Evolutionary conservation across 495 filamentous ascomycete genomes (phyloP).

Genomic region (Penicillium ucsense): DNA sequence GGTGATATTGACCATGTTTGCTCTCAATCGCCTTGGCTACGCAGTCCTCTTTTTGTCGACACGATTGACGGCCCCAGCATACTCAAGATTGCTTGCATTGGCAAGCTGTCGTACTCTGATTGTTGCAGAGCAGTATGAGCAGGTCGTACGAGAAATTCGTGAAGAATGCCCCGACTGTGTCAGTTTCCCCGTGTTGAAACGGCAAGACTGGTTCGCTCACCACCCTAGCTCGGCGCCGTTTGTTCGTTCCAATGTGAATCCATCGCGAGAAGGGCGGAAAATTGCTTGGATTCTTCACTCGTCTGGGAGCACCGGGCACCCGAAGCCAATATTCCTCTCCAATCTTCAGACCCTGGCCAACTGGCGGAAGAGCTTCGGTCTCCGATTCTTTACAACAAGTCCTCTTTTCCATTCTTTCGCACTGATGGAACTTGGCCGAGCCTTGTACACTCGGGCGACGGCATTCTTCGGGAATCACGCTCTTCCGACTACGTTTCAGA

Average conservation of each 20-base stretch:
- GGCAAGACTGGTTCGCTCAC: constrained; percentile 14
- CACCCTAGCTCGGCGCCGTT: constrained; percentile 6
- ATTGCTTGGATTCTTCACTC: constrained; percentile 45
- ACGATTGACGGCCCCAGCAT: constrained; percentile 41
- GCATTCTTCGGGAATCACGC: constrained; percentile 40
- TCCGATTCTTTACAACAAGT: constrained; percentile 39
- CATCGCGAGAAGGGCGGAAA: constrained; percentile 23
- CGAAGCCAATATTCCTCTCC: constrained; percentile 40
- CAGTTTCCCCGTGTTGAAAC: constrained; percentile 5
- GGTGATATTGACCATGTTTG: constrained; percentile 44
- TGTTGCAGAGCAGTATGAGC: constrained; percentile 8
- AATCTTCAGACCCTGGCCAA: constrained; percentile 31
- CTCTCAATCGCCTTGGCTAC: constrained; percentile 45
- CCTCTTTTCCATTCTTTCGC: constrained; percentile 46
- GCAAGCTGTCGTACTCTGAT: constrained; percentile 33
- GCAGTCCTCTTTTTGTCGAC: constrained; percentile 47
- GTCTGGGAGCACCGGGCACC: constrained; percentile 50
- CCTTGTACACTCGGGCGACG: constrained; percentile 37
- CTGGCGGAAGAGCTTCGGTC: constrained; percentile 18
- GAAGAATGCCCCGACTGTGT: constrained; percentile 5
- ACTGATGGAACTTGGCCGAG: constrained; percentile 32
- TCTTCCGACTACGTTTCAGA: constrained; percentile 43
- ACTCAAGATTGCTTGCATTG: constrained; percentile 36
- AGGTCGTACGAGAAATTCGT: constrained; percentile 13
- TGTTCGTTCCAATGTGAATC: constrained; percentile 6